Evolutionary conservation across 345 rosid species (phyloP), one percentile per base, ranked within the genome.

Genomic region (Syzygium oleosum): DNA sequence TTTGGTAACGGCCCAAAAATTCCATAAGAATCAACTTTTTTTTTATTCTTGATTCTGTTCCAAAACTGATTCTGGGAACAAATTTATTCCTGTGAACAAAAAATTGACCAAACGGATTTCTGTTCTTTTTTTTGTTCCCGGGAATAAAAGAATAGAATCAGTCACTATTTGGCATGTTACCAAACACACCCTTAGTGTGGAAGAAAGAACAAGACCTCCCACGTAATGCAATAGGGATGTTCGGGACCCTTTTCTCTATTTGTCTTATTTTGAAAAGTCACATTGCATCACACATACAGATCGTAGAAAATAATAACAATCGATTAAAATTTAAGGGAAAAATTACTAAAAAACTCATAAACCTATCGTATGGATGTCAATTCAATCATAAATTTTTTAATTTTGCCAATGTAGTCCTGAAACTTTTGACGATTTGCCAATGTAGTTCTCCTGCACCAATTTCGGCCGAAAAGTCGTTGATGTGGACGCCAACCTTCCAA

Each of bases 381-480:
- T 2, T 61, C 0, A 61, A n/a, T 61, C 6, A 27, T 61, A 61
- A 13, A 61, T 15, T 11, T 61, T n/a, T 61, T 29, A 61, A 61
- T 1, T 61, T 61, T 0, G 8, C 1, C 15, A n/a, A 61, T n/a
- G 12, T 2, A 7, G 0, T 61, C 19, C 0, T 61, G 7, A 61
- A 61, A 15, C 12, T 61, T 14, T 0, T n/a, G 38, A 61, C 1
- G 0, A 61, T 61, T 61, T 61, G 17, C 15, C 6, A 61, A 61
- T n/a, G n/a, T 6, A n/a, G 9, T 1, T 12, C 13, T 61, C 13
- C 15, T n/a, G 0, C 0, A 1, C 8, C 17, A 61, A 61, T 2
- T 12, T 61, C 14, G 9, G 9, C 15, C 1, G 0, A 61, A n/a
- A n/a, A n/a, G 7, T 61, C 13, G 4, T 7, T n/a, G 8, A n/a